These are phyloP conservation scores for Fusarium floridanum DNA, from an alignment of 2,329 filamentous ascomycete genomes.

Conservation along the genomic window DNA sequence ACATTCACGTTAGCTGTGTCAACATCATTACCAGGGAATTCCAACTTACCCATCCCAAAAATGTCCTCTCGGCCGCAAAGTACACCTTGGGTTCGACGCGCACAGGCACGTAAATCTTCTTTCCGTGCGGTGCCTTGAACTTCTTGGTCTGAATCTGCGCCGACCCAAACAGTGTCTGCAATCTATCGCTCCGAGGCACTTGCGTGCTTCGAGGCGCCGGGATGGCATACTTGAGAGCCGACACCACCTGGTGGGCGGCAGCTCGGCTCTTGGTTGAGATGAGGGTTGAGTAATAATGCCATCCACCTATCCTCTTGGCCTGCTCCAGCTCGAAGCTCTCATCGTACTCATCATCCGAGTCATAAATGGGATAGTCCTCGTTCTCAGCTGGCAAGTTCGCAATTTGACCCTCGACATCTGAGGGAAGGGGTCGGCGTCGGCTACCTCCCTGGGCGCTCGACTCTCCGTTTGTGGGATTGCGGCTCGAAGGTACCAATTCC, in stretches of 20 bases:
- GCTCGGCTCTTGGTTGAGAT: conserved; percentile 59
- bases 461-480: conserved; percentile 47
- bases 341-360: conserved; percentile 84
- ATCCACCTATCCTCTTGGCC: conserved; percentile 80
- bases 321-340: conserved; percentile 82
- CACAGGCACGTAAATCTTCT: conserved; percentile 95
- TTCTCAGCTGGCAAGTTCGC: conserved; percentile 69
- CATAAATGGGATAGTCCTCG: conserved; percentile 88
- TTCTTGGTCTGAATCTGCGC: conserved; percentile 68
- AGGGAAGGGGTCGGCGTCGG: conserved; percentile 58
- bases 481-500: conserved; percentile 46
- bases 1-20: conserved; percentile 8
- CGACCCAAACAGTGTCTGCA: conserved; percentile 65
- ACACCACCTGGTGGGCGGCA: conserved; percentile 58
- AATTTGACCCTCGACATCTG: conserved; percentile 87
- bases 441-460: conserved; percentile 54
- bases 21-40: background rate
- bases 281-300: conserved; percentile 77
- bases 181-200: conserved; percentile 69
- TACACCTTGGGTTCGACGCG: conserved; percentile 98
- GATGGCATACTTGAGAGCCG: conserved; percentile 63
- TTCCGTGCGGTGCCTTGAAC: conserved; percentile 82
- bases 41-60: conserved; percentile 85
- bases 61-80: conserved; percentile 95
- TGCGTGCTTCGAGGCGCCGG: conserved; percentile 68